Conservation (phyloP, 2,329 filamentous ascomycete genomes). For the Pseudocercospora cruenta region DNA sequence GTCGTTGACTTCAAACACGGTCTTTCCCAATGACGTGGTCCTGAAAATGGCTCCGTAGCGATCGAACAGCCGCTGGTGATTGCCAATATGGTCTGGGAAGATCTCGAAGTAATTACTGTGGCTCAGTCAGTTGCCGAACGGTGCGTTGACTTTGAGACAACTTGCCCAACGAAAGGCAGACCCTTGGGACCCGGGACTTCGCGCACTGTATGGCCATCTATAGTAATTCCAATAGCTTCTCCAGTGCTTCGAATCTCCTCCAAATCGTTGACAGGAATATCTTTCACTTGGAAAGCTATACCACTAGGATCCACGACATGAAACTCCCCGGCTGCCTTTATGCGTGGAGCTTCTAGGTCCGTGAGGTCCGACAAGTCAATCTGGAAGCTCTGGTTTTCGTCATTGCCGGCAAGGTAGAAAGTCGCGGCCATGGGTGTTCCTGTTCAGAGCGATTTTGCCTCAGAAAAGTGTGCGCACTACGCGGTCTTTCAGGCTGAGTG, state of each 20-base stretch:
- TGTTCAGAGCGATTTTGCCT: too few relatives aligned
- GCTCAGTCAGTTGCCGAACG: background rate
- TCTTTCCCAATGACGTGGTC: slow-evolving; percentile 43
- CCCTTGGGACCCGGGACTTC: slow-evolving; percentile 44
- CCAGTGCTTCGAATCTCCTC: slow-evolving; percentile 25
- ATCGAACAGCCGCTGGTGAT: slow-evolving; percentile 46
- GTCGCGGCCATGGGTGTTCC: slow-evolving; percentile 6
- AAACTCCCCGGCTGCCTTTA: slow-evolving; percentile 36
- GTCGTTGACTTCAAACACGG: slow-evolving; percentile 43
- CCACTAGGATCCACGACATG: slow-evolving; percentile 37
- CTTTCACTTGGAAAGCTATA: slow-evolving; percentile 21
- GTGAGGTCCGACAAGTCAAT: slow-evolving; percentile 33
- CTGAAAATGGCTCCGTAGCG: slow-evolving; percentile 44
- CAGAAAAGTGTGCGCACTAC: too few relatives aligned
- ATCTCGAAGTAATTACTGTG: slow-evolving; percentile 40
- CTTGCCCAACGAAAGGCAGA: slow-evolving; percentile 41
- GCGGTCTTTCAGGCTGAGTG: too few relatives aligned
- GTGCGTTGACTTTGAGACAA: background rate
- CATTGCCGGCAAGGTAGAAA: slow-evolving; percentile 39
- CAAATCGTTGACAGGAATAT: slow-evolving; percentile 16
- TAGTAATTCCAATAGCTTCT: slow-evolving; percentile 43
- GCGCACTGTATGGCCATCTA: slow-evolving; percentile 56
- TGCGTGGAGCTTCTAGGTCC: slow-evolving; percentile 33
- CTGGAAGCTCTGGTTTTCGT: slow-evolving; percentile 26
- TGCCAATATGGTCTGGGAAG: slow-evolving; percentile 48